These are phyloP conservation scores for Penicillium mononematosum DNA, from an alignment of 495 filamentous ascomycete species.

Conservation along the genomic window DNA sequence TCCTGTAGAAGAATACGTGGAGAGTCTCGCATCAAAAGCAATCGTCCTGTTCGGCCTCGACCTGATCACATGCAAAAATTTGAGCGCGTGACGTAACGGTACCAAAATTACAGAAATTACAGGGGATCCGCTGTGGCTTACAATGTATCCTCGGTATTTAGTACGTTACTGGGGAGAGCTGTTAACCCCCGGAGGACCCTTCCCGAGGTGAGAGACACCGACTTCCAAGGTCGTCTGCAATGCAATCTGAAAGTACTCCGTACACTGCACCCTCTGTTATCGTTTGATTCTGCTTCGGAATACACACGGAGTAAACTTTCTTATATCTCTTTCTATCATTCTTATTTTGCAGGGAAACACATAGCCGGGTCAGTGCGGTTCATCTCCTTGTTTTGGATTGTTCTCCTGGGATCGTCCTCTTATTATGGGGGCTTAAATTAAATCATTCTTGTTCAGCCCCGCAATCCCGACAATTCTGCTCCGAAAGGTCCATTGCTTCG, in stretches of 20 bases:
- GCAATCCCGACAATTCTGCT: slow-evolving; percentile 11
- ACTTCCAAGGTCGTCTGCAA: not conserved
- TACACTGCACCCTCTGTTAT: slow-evolving; percentile 2
- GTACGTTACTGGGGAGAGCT: slow-evolving; percentile 11
- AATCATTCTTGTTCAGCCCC: slow-evolving; percentile 15
- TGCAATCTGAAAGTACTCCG: not conserved
- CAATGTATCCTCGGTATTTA: slow-evolving; percentile 7
- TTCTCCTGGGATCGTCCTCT: slow-evolving; percentile 12
- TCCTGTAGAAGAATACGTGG: slow-evolving; percentile 8
- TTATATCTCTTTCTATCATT: not conserved
- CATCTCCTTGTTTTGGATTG: slow-evolving; percentile 10
- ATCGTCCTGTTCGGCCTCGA: slow-evolving; percentile 16
- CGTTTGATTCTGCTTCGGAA: not conserved
- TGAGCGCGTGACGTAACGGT: slow-evolving; percentile 28
- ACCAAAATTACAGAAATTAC: slow-evolving; percentile 33
- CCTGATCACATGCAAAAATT: slow-evolving; percentile 46
- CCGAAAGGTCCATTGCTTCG: slow-evolving; percentile 6
- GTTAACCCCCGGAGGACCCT: slow-evolving; percentile 12
- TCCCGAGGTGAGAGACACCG: slow-evolving; percentile 9
- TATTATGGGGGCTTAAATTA: slow-evolving; percentile 11
- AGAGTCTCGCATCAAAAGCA: slow-evolving; percentile 15
- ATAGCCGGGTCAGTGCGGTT: slow-evolving; percentile 10
- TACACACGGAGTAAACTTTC: not conserved
- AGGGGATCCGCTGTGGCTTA: slow-evolving; percentile 6
- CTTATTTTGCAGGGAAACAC: not conserved